Base-by-base conservation (phyloP, 805 yeast genomes). In the Cyberlindnera subsufficiens region DNA sequence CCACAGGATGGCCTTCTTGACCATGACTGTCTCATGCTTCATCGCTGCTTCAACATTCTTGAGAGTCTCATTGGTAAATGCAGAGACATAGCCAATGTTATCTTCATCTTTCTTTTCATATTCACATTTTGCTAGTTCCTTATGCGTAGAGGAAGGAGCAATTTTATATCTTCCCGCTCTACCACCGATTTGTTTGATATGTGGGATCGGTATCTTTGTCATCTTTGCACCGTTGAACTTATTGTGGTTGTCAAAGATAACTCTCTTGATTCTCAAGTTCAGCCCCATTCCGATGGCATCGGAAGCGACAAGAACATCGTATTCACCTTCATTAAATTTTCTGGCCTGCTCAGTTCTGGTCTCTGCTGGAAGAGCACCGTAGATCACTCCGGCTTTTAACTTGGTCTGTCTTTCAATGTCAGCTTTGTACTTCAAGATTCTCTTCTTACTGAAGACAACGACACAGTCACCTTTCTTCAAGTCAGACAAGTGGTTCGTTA, bases 221-320 rank as follows among this genome's bases (percentile, higher is more conserved):
- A 69, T 64, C 14, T 60, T 63, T 13, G 54, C 58, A 6, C 97
- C 97, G 57, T 88, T 77, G 53, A 75, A 90, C 61, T 93, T 93
- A 38, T 60, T 59, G 22, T 75, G 66, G 0, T 82, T 72, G 15
- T 84, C 77, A 58, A 93, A 90, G 1, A 93, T 74, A 5, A 93
- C 75, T 46, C 98, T 68, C 45, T 80, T 78, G 50, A 93, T 90
- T 20, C 86, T 82, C 55, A 93, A 68, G 57, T 93, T 93, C 42
- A 93, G 70, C 0, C 99, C 99, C 97, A 93, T 91, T 2, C 99
- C 99, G 48, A 93, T 80, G 0, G 99, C 99, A 66, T 93, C 98
- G 3, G 96, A 86, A 1, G 99, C 98, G 6, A 93, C 86, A 32
- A 93, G 68, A n/a, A 86, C 73, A 54, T 90, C 93, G 49, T 78